These are phyloP conservation scores for Aspergillus oerlinghausenensis DNA, from an alignment of 2,329 filamentous ascomycete genomes.

Conservation along the genomic window DNA sequence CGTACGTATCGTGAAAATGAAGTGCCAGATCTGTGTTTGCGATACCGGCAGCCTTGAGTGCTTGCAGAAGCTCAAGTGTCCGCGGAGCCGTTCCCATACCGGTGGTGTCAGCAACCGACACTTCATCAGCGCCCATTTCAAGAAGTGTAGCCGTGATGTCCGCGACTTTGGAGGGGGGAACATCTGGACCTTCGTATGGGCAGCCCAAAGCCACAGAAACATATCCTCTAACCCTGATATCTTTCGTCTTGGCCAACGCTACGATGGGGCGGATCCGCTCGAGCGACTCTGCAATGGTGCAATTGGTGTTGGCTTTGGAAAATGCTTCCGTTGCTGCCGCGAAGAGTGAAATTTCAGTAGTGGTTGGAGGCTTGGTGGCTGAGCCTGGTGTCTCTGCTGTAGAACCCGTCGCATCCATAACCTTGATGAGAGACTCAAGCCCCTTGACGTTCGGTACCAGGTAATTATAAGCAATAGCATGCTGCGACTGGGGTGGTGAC, in stretches of 20 bases:
- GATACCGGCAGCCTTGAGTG: conserved; percentile 57
- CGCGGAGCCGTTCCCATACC: conserved; percentile 63
- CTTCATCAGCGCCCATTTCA: conserved; percentile 63
- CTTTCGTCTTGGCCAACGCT: conserved; percentile 49
- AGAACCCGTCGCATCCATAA: conserved; percentile 43
- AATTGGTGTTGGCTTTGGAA: conserved; percentile 63
- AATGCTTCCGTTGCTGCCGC: conserved; percentile 62
- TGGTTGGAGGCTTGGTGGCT: conserved; percentile 29
- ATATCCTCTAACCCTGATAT: conserved; percentile 59
- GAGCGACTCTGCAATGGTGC: conserved; percentile 58
- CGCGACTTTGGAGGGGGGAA: conserved; percentile 56
- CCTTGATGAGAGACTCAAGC: conserved; percentile 54
- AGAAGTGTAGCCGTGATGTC: conserved; percentile 57
- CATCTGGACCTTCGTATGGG: conserved; percentile 61
- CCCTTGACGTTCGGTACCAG: conserved; percentile 61
- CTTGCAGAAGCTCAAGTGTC: conserved; percentile 54
- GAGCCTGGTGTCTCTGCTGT: conserved; percentile 26
- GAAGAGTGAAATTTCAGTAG: conserved; percentile 59
- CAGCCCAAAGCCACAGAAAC: conserved; percentile 62
- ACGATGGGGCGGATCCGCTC: conserved; percentile 57
- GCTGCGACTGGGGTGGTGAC: conserved; percentile 46
- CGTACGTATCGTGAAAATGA: conserved; percentile 65
- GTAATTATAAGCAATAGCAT: conserved; percentile 60
- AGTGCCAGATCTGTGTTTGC: conserved; percentile 56
- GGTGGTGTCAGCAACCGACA: conserved; percentile 62